These are phyloP conservation scores for Verbascum thapsus DNA, from an alignment of 257 asterid genomes.

Conservation along the genomic window DNA sequence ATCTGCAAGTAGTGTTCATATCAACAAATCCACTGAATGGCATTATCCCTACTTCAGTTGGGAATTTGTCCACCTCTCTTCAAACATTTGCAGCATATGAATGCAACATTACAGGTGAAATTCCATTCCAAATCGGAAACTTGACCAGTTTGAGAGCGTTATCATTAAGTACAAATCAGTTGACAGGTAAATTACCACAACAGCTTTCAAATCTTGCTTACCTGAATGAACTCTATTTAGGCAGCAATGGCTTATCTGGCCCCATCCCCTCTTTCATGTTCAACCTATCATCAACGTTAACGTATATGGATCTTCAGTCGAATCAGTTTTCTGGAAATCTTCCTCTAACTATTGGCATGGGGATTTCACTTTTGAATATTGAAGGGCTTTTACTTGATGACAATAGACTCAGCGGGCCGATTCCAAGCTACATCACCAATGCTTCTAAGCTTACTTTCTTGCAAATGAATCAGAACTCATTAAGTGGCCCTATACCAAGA, in stretches of 20 bases:
- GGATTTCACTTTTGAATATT: too few relatives aligned
- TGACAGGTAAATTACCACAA: conserved; percentile 22
- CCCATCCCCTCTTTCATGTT: neutral
- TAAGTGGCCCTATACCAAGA: conserved; percentile 36
- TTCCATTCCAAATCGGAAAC: conserved; percentile 27
- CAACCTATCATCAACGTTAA: too few relatives aligned
- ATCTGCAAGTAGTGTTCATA: conserved; percentile 14
- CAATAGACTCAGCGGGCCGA: conserved; percentile 37
- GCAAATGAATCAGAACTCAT: conserved; percentile 8
- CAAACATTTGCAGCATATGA: neutral
- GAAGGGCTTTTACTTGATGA: too few relatives aligned
- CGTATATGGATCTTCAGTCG: too few relatives aligned
- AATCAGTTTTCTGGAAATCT: neutral
- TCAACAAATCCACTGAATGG: conserved; percentile 13
- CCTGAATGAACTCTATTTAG: neutral
- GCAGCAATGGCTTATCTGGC: neutral
- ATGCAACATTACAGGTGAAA: neutral
- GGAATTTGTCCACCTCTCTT: conserved; percentile 18
- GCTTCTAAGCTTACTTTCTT: conserved; percentile 34
- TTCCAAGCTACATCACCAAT: conserved; percentile 40
- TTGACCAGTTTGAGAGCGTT: conserved; percentile 2
- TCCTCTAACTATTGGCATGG: too few relatives aligned
- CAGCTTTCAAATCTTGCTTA: neutral
- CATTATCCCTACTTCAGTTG: conserved; percentile 23
- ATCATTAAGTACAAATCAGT: neutral